A percentile compares a stretch with the other conserved stretches of the same genome.
phyloP scores from a whole-genome alignment of 257 asterid genomes.

The Ligustrum vulgare region DNA sequence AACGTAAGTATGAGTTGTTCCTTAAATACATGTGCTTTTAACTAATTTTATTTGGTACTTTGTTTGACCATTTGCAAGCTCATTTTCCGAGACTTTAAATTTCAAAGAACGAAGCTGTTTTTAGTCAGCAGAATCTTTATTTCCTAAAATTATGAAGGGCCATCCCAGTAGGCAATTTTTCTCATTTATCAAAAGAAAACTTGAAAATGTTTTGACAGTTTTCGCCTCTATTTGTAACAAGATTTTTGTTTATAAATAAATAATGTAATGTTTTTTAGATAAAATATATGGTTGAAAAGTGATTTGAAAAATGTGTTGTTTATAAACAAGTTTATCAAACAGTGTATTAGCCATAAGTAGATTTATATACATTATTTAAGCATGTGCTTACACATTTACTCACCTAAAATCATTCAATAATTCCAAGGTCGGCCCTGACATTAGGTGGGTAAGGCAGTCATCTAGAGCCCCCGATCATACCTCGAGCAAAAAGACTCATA shows the following conservation, averaged over 20 bases:
- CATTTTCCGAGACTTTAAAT: slow-evolving; percentile 20
- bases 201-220: not conserved
- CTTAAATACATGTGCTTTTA: slow-evolving; percentile 7
- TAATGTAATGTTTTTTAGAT: too few relatives aligned
- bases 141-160: slow-evolving; percentile 2
- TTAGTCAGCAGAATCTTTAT: slow-evolving; percentile 17
- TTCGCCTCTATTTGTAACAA: too few relatives aligned
- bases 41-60: slow-evolving; percentile 18
- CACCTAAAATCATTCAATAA: too few relatives aligned
- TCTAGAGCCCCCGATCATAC: too few relatives aligned
- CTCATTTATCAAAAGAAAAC: not conserved
- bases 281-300: too few relatives aligned
- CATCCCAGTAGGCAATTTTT: not conserved
- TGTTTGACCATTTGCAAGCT: slow-evolving; percentile 25
- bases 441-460: too few relatives aligned
- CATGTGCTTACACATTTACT: not conserved
- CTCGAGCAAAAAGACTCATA: too few relatives aligned
- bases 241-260: too few relatives aligned
- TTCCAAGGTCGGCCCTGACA: too few relatives aligned
- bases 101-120: not conserved
- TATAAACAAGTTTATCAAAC: too few relatives aligned
- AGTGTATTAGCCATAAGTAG: not conserved
- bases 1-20: not conserved
- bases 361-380: not conserved
- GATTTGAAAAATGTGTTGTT: too few relatives aligned